Conservation (phyloP, 371 early-diverging fungal species). For the Mortierella sp. region DNA sequence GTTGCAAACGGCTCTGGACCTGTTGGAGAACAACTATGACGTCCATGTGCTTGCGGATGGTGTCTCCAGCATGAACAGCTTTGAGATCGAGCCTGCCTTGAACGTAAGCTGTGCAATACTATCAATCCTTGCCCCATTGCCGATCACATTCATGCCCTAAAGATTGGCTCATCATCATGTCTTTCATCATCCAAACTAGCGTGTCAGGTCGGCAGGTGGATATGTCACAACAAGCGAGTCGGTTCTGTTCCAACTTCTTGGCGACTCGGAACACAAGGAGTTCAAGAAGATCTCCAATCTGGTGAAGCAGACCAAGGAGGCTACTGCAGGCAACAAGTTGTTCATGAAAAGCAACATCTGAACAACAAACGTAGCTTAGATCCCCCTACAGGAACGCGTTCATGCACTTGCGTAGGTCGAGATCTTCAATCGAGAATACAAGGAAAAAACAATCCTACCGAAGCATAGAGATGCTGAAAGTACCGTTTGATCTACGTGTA, state of each 20-base stretch:
- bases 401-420: too few species aligned
- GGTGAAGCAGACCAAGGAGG: conserved; percentile 82
- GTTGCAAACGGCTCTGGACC: conserved; percentile 90
- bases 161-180: background rate
- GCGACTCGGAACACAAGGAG: conserved; percentile 79
- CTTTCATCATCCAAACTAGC: conserved; percentile 46
- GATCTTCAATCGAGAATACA: too few species aligned
- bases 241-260: conserved; percentile 90
- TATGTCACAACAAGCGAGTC: conserved; percentile 89
- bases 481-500: too few species aligned
- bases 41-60: conserved; percentile 93
- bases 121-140: background rate
- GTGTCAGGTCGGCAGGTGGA: conserved; percentile 82
- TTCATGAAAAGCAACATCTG: conserved; percentile 60
- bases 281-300: conserved; percentile 84
- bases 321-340: conserved; percentile 71
- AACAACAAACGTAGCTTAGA: too few species aligned
- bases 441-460: too few species aligned
- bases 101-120: conserved; percentile 60
- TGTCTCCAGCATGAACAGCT: conserved; percentile 86
- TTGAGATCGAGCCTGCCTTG: conserved; percentile 88
- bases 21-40: conserved; percentile 77
- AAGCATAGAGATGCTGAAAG: too few species aligned
- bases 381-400: too few species aligned
- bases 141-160: background rate